Evolutionary conservation across 2,329 filamentous ascomycete genomes (phyloP), one percentile per base, ranked within the genome.

Genomic region (Aspergillus ochraceoroseus): DNA sequence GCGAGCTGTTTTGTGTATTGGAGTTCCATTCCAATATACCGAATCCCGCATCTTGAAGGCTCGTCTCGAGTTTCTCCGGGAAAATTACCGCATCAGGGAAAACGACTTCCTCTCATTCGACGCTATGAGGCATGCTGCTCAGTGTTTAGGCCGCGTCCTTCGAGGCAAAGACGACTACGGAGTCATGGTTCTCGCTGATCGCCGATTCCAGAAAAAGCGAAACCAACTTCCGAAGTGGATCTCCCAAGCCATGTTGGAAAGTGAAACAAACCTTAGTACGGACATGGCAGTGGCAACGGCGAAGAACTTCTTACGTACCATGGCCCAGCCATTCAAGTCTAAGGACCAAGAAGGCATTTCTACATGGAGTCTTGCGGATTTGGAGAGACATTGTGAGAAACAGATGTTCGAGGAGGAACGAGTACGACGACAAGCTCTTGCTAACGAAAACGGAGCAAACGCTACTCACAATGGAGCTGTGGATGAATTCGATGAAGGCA

Each of bases 81-180:
- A 98, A 65, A 96, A 87, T 1, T 98, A 96, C 63, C 85, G 88
- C 40, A 98, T 98, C 63, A 82, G 87, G 44, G 92, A 96, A 63
- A 94, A 95, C 53, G 94, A 98, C 61, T 98, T 98, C 60, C 70
- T 98, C 7, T 96, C 92, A 13, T 98, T 98, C 72, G 92, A 98
- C 61, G 92, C 92, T 14, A 98, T 98, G 90, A 82, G 92, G n/a
- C 92, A 98, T 62, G 92, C 92, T 9, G 90, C 92, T 1, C 92
- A 98, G 62, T 98, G 92, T 58, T 73, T 98, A 1, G 94, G 92
- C 9, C 89, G 92, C 61, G 92, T 98, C 29, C 72, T 98, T 47
- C 77, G 92, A 55, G 92, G 92, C 15, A 98, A 98, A 64, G 94
- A 98, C 60, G 92, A 98, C 65, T 98, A 98, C 64, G 92, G 92